Percentiles rank a stretch among this genome's conserved stretches.
Evolutionary conservation across 176 grass and related monocot species (phyloP).

Genomic region (Cymbopogon citratus): DNA sequence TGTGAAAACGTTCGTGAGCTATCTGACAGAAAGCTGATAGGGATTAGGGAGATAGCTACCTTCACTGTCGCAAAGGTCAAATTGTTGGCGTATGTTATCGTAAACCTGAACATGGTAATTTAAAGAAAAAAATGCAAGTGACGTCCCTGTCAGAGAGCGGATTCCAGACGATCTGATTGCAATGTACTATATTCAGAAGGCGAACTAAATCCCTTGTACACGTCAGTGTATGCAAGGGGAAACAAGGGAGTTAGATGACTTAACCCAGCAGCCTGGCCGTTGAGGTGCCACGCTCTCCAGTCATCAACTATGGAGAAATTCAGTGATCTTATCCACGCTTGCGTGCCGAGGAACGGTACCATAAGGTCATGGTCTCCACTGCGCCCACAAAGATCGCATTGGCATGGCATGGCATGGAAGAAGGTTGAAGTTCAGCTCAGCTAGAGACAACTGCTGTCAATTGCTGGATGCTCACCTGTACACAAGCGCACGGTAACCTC

Average conservation of each 20-base stretch:
- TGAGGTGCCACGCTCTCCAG: constrained; percentile 57
- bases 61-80: not conserved
- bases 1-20: no score
- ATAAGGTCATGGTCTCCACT: constrained; percentile 47
- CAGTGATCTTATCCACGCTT: constrained; percentile 51
- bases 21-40: not conserved
- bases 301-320: constrained; percentile 43
- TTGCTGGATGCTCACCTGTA: constrained; percentile 32
- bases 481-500: constrained; percentile 44
- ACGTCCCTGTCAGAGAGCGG: not conserved
- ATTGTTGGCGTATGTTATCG: not conserved
- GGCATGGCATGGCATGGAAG: not conserved
- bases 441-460: not conserved
- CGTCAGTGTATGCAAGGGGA: not conserved
- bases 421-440: not conserved
- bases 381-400: not conserved
- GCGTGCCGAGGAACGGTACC: constrained; percentile 41
- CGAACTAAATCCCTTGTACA: not conserved
- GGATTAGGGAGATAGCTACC: not conserved
- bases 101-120: not conserved
- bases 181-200: not conserved
- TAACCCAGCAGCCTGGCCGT: constrained; percentile 55
- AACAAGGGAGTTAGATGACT: not conserved
- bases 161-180: not conserved
- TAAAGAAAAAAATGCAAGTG: not conserved